Percentiles rank a stretch among this genome's conserved stretches.
phyloP scores from a whole-genome alignment of 805 yeast species.

The Metschnikowia similis region DNA sequence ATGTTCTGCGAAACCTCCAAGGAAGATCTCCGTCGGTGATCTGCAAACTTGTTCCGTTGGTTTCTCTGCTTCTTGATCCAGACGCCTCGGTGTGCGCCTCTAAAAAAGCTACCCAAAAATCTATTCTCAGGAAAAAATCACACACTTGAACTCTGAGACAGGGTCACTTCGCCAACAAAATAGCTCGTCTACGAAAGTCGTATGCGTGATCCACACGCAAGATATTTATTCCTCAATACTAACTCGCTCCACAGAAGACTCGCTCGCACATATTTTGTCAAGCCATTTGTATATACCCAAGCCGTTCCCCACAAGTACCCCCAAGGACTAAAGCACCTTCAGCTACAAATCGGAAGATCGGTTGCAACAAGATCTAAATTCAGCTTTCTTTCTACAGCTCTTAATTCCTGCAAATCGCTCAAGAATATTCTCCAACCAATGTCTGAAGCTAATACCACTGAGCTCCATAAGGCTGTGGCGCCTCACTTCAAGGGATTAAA shows the following conservation, averaged over 20 bases:
- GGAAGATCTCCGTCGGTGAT: not conserved
- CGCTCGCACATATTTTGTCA: constrained; percentile 4
- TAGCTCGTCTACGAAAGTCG: not conserved
- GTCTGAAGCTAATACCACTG: constrained; percentile 16
- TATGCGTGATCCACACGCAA: constrained; percentile 1
- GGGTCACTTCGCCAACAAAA: not conserved
- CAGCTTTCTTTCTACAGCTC: not conserved
- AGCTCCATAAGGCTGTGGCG: constrained; percentile 43
- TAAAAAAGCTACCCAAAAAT: constrained; percentile 3
- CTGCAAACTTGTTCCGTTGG: not conserved
- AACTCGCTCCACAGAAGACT: constrained; percentile 2
- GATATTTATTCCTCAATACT: not conserved
- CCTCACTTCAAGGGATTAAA: constrained; percentile 79
- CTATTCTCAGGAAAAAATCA: not conserved
- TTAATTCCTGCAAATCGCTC: not conserved
- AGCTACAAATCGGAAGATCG: not conserved
- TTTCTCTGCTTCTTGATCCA: not conserved
- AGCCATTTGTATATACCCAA: constrained; percentile 4
- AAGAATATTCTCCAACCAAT: constrained; percentile 6
- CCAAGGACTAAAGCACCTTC: not conserved
- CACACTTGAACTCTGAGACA: not conserved
- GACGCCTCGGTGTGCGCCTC: not conserved
- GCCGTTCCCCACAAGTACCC: not conserved
- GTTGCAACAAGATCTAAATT: not conserved
- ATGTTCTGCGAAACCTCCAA: not conserved